These are phyloP conservation scores for Mortierella sp. DNA, from an alignment of 371 early-diverging fungal species.

Conservation along the genomic window DNA sequence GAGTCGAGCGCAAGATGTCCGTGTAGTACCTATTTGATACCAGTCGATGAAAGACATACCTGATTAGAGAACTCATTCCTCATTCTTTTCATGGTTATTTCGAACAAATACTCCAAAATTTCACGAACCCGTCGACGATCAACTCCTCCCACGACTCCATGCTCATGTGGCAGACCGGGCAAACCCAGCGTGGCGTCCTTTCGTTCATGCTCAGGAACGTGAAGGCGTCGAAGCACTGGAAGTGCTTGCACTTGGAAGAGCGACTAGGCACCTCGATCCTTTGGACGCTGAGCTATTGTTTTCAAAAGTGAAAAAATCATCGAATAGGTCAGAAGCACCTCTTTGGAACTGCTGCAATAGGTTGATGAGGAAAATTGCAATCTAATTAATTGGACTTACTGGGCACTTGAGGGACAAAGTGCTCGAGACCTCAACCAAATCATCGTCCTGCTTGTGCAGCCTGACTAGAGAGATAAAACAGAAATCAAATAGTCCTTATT, in stretches of 20 bases:
- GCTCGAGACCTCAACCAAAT: neutral
- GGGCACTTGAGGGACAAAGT: neutral
- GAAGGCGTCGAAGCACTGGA: neutral
- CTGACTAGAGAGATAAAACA: neutral
- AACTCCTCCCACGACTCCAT: slow-evolving; percentile 7
- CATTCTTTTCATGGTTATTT: neutral
- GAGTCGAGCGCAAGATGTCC: neutral
- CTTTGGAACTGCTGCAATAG: neutral
- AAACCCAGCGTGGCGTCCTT: neutral
- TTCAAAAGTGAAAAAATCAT: neutral
- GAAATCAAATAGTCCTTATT: too few relatives aligned
- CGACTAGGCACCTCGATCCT: slow-evolving; percentile 2
- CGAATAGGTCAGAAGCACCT: neutral
- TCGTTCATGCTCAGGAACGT: neutral
- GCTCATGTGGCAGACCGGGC: neutral
- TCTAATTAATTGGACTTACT: neutral
- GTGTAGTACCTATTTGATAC: neutral
- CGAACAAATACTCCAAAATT: neutral
- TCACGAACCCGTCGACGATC: neutral
- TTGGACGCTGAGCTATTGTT: neutral
- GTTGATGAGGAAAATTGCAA: neutral
- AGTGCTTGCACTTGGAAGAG: neutral
- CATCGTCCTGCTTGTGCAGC: neutral
- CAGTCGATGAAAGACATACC: neutral
- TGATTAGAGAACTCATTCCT: neutral